A percentile compares a stretch with the other conserved stretches of the same genome.
Evolutionary conservation across 805 yeast species (phyloP).

Genomic region (Candida multigemmis): DNA sequence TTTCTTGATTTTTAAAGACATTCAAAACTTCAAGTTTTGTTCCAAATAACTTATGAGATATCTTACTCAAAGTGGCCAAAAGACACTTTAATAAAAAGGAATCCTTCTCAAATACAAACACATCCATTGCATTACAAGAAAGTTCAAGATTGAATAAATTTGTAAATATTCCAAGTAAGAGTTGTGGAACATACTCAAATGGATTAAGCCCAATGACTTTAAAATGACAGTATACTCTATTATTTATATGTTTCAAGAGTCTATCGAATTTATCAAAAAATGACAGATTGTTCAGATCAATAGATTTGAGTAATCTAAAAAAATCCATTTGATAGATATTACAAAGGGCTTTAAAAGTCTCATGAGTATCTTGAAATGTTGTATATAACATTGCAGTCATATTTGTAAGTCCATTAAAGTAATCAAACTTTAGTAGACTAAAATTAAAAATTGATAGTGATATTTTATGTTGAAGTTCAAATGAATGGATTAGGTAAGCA

Average conservation of each 20-base stretch:
- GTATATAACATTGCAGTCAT: conserved; percentile 34
- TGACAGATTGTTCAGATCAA: no score
- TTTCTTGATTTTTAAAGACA: conserved; percentile 10
- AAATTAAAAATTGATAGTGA: no score
- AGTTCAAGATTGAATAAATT: conserved; percentile 37
- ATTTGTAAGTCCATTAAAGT: conserved; percentile 23
- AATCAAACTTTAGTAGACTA: no score
- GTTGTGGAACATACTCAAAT: conserved; percentile 27
- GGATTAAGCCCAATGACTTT: conserved; percentile 30
- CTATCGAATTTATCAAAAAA: conserved; percentile 33
- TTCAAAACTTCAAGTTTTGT: conserved; percentile 35
- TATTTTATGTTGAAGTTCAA: no score
- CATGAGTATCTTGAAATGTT: conserved; percentile 19
- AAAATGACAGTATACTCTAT: conserved; percentile 44
- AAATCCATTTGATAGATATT: no score
- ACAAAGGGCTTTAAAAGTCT: no score
- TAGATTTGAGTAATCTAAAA: no score
- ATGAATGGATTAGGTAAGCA: no score
- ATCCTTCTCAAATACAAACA: conserved; percentile 56
- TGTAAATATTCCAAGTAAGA: conserved; percentile 38
- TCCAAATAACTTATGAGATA: conserved; percentile 44
- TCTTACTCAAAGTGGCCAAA: conserved; percentile 41
- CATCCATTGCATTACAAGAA: conserved; percentile 44
- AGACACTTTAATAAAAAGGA: conserved; percentile 42
- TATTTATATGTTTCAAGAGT: conserved; percentile 32